Percentiles rank a stretch among this genome's conserved stretches.
Evolutionary conservation across 495 filamentous ascomycete genomes (phyloP).

Genomic region (Hyaloscypha hepaticicola): DNA sequence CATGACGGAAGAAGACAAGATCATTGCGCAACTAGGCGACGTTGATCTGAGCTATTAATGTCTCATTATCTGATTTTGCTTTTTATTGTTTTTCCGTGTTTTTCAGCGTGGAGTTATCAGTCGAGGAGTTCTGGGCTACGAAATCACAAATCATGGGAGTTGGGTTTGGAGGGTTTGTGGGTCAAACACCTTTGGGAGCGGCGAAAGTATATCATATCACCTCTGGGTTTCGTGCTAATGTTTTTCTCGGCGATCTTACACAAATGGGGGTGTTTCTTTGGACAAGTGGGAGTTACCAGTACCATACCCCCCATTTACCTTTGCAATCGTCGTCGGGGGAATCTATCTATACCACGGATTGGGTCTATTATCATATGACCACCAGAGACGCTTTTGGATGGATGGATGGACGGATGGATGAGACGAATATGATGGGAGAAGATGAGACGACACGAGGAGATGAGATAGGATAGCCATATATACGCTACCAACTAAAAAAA

Average conservation of each 20-base stretch:
- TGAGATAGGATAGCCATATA: not conserved
- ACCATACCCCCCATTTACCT: not conserved
- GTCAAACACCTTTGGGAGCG: not conserved
- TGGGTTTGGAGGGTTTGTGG: conserved; percentile 11
- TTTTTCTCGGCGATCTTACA: not conserved
- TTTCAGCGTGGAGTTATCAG: conserved; percentile 34
- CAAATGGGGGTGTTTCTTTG: not conserved
- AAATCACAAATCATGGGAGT: conserved; percentile 9
- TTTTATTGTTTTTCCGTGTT: conserved; percentile 30
- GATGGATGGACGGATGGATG: not conserved
- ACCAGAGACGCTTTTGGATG: not conserved
- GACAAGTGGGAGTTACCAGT: not conserved
- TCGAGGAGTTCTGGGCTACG: conserved; percentile 24
- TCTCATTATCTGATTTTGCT: conserved; percentile 16
- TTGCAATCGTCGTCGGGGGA: not conserved
- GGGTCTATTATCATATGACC: not conserved
- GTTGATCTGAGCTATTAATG: conserved; percentile 42
- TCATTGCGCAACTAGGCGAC: conserved; percentile 42
- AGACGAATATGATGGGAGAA: not conserved
- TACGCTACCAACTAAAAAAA: not conserved
- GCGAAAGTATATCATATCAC: not conserved
- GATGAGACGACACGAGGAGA: not conserved
- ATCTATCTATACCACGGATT: not conserved
- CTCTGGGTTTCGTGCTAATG: not conserved
- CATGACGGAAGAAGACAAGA: conserved; percentile 45